Evolutionary conservation across 2,329 filamentous ascomycete genomes (phyloP), one percentile per base, ranked within the genome.

Genomic region (Microdochium paspali): DNA sequence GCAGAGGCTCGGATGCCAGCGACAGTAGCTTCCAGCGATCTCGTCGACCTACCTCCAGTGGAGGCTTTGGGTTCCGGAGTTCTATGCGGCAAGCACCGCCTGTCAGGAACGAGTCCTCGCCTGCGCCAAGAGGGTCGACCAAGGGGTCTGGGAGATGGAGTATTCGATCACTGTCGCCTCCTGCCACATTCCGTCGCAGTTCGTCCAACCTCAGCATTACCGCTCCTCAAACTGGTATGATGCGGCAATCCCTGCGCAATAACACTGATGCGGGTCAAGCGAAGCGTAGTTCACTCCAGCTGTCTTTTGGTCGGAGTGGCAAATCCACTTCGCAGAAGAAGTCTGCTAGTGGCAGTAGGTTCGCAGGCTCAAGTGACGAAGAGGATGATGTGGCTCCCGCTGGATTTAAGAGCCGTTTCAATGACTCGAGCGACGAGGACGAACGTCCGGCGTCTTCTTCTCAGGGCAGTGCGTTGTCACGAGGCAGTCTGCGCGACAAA

Each of bases 1-100:
- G 82, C 2, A 75, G 70, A 10, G 72, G 68, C 18, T 86, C 83
- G 0, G 80, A 82, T 54, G 82, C 77, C 24, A 88, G 84, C 57
- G 83, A 87, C 42, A 95, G 87, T 66, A 95, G 88, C 61, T 95
- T 95, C 69, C 85, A 79, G 58, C 83, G 87, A 24, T 66, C 35
- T 20, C 35, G 71, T 40, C 76, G 77, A 51, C 67, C 74, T 31
- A 61, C 68, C 46, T 60, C 63, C 5, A 65, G 66, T 35, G 65
- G 72, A 40, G 72, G 73, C 0, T 76, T 80, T 46, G 75, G 70
- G 1, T 87, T 95, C 72, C 82, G 83, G 49, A 76, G 73, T 46
- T 88, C 86, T 2, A 87, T 95, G 86, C 77, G 90, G 50, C 67
- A 66, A 24, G 60, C 65, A 24, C 61, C 35, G 3, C 4, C 69